Evolutionary conservation across 345 rosid genomes (phyloP).

Genomic region (Fremontodendron californicum): DNA sequence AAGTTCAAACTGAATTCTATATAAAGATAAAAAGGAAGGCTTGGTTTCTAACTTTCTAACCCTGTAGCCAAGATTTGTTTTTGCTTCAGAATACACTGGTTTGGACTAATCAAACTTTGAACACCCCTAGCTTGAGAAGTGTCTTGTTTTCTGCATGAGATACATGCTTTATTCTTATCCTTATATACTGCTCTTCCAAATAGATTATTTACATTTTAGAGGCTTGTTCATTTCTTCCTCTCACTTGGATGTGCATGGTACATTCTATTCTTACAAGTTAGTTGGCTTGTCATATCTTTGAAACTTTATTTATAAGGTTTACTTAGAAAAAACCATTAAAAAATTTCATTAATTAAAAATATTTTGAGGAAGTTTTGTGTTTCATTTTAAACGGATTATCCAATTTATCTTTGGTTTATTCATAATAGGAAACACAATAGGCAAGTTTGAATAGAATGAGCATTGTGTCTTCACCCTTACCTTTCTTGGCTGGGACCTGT

Average conservation of each 20-base stretch:
- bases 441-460: conserved; percentile 3
- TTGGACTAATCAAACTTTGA: background rate
- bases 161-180: background rate
- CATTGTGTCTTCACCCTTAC: background rate
- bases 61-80: background rate
- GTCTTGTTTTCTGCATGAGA: background rate
- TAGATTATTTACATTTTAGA: background rate
- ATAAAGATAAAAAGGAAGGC: background rate
- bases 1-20: background rate
- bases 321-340: background rate
- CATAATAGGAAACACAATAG: conserved; percentile 1
- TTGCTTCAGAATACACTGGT: background rate
- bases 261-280: background rate
- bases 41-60: conserved; percentile 3
- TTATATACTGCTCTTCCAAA: background rate
- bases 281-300: background rate
- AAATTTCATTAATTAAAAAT: too few relatives aligned
- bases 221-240: background rate
- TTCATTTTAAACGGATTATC: background rate
- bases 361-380: background rate
- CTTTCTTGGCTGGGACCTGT: background rate
- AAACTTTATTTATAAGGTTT: background rate
- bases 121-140: background rate
- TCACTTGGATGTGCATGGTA: background rate
- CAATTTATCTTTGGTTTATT: background rate